Evolutionary conservation across 345 rosid genomes (phyloP).

Genomic region (Arabis hirsuta): DNA sequence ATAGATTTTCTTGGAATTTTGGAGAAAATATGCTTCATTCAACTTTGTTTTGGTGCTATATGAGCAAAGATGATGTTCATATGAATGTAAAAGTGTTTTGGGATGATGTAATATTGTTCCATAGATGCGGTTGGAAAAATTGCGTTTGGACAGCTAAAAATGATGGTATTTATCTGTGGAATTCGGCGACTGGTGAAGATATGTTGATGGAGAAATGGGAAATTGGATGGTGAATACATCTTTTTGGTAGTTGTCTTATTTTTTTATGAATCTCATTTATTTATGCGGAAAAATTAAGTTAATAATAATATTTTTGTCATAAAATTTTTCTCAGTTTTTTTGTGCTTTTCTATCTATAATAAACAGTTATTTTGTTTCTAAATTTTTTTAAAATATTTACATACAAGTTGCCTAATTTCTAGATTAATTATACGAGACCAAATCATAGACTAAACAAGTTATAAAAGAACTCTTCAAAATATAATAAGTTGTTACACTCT

Average conservation of each 20-base stretch:
- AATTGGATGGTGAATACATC: slow-evolving; percentile 30
- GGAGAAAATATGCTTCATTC: slow-evolving; percentile 28
- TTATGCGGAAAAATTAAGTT: neutral
- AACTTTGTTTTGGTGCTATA: slow-evolving; percentile 51
- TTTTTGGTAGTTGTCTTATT: neutral
- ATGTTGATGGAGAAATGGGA: slow-evolving; percentile 28
- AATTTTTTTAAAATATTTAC: neutral
- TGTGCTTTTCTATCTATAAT: neutral
- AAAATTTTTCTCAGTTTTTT: neutral
- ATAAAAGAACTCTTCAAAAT: neutral
- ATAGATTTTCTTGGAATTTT: slow-evolving; percentile 40
- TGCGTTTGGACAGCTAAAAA: slow-evolving; percentile 48
- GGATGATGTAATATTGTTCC: slow-evolving; percentile 40
- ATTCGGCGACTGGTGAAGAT: slow-evolving; percentile 18
- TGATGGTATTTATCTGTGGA: slow-evolving; percentile 46
- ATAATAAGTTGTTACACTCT: neutral
- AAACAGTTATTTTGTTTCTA: no score
- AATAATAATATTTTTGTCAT: neutral
- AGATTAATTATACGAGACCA: neutral
- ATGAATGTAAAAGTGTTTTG: slow-evolving; percentile 40
- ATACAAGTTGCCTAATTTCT: neutral
- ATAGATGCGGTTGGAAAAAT: slow-evolving; percentile 43
- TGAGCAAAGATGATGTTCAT: slow-evolving; percentile 35
- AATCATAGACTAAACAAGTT: neutral
- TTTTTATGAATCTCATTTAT: slow-evolving; percentile 4